Evolutionary conservation across 805 yeast genomes (phyloP), one percentile per base, ranked within the genome.

Genomic region (Kazachstania bromeliacearum): DNA sequence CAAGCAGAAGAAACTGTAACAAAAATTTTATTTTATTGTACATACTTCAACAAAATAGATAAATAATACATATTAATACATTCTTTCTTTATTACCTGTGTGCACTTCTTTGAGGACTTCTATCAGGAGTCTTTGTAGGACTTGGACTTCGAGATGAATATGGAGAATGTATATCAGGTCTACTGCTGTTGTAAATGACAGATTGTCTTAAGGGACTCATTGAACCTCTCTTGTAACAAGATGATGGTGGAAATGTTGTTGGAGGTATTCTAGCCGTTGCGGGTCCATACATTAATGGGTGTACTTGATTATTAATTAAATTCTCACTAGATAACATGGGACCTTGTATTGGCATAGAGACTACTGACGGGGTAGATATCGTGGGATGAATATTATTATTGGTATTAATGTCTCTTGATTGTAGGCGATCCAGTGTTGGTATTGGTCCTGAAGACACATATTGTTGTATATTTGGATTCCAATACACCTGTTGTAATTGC

Each of bases 1-100:
- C 27, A 37, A 28, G 26, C 45, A 43, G 26, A 45, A 40, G n/a
- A 36, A 14, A 31, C 14, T 10, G 8, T 32, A 15, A 27, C 28
- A 26, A 26, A n/a, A n/a, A n/a, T n/a, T n/a, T n/a, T n/a, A n/a
- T n/a, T n/a, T n/a, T n/a, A n/a, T n/a, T n/a, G n/a, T n/a, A n/a
- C n/a, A n/a, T n/a, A n/a, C n/a, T n/a, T n/a, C n/a, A n/a, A n/a
- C n/a, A n/a, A n/a, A n/a, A n/a, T n/a, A n/a, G n/a, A n/a, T n/a
- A n/a, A n/a, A n/a, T n/a, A n/a, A n/a, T n/a, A n/a, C n/a, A n/a
- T n/a, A n/a, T n/a, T n/a, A n/a, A n/a, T n/a, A n/a, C n/a, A n/a
- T n/a, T n/a, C n/a, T n/a, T n/a, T n/a, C n/a, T n/a, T n/a, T n/a
- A n/a, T n/a, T n/a, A n/a, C n/a, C n/a, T n/a, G n/a, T n/a, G n/a